phyloP scores from a whole-genome alignment of 495 filamentous ascomycete genomes.

The Neurospora africana region DNA sequence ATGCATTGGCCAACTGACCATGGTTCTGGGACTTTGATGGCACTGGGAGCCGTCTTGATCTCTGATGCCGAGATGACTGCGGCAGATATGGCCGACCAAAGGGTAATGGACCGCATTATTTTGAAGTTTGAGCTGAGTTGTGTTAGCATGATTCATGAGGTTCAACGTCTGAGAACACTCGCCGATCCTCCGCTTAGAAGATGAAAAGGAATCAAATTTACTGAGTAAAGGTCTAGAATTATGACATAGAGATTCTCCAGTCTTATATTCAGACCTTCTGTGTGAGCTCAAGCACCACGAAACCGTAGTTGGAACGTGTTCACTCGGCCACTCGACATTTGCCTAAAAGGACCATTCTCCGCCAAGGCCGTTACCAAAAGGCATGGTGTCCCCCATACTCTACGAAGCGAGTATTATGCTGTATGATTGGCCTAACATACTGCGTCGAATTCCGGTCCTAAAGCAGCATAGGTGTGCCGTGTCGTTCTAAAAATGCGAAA shows the following conservation, averaged over 20 bases:
- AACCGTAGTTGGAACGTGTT: not conserved
- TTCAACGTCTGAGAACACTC: not conserved
- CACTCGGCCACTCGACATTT: not conserved
- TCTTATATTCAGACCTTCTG: not conserved
- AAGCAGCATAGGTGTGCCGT: not conserved
- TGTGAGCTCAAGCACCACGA: not conserved
- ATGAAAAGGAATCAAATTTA: not conserved
- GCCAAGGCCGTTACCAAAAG: not conserved
- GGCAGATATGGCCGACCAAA: not conserved
- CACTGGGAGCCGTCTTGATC: not conserved
- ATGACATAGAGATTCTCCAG: not conserved
- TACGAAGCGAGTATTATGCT: not conserved
- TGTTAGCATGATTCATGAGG: not conserved
- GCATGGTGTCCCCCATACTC: not conserved
- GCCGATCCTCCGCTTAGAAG: not conserved
- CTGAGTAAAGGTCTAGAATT: not conserved
- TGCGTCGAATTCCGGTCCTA: not conserved
- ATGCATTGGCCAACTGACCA: conserved; percentile 30
- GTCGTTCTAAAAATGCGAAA: not conserved
- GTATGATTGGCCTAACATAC: not conserved
- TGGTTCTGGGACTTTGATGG: not conserved
- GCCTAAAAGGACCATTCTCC: not conserved
- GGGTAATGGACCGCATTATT: not conserved
- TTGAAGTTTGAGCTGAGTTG: not conserved
- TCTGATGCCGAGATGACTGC: not conserved